These are phyloP conservation scores for Tolypocladium endophyticum DNA, from an alignment of 2,329 filamentous ascomycete species.

Conservation along the genomic window DNA sequence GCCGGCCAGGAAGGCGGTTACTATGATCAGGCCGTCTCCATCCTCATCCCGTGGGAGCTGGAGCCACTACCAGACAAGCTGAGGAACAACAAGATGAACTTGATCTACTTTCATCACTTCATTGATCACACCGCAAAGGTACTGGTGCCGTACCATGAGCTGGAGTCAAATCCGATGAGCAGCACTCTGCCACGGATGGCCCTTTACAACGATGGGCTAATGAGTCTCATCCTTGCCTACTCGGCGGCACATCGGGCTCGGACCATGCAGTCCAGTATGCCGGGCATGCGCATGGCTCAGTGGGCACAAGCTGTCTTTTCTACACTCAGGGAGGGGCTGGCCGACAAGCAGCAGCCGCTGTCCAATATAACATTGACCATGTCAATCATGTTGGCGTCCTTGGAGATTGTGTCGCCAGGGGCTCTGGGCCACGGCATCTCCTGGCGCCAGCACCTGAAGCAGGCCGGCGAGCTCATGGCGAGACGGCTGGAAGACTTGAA, in stretches of 20 bases:
- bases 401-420: constrained; percentile 74
- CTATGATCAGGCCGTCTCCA: constrained; percentile 61
- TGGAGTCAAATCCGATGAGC: constrained; percentile 41
- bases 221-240: constrained; percentile 70
- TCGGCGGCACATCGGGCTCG: constrained; percentile 75
- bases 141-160: constrained; percentile 39
- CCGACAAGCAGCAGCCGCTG: constrained; percentile 49
- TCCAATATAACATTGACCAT: constrained; percentile 68
- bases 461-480: constrained; percentile 66
- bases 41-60: constrained; percentile 40
- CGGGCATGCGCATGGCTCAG: constrained; percentile 63
- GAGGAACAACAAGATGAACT: constrained; percentile 63
- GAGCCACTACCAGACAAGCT: constrained; percentile 34
- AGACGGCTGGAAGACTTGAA: constrained; percentile 36
- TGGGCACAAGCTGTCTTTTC: constrained; percentile 77
- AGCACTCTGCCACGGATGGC: constrained; percentile 50
- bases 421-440: constrained; percentile 71
- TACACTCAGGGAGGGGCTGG: constrained; percentile 55
- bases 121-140: constrained; percentile 67
- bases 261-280: constrained; percentile 62
- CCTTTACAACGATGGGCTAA: constrained; percentile 56
- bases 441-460: constrained; percentile 70
- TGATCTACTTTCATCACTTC: constrained; percentile 61
- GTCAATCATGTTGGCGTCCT: constrained; percentile 73
- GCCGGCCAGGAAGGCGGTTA: constrained; percentile 19